These are phyloP conservation scores for Euphorbia pulcherrima DNA, from an alignment of 345 rosid species.

Conservation along the genomic window DNA sequence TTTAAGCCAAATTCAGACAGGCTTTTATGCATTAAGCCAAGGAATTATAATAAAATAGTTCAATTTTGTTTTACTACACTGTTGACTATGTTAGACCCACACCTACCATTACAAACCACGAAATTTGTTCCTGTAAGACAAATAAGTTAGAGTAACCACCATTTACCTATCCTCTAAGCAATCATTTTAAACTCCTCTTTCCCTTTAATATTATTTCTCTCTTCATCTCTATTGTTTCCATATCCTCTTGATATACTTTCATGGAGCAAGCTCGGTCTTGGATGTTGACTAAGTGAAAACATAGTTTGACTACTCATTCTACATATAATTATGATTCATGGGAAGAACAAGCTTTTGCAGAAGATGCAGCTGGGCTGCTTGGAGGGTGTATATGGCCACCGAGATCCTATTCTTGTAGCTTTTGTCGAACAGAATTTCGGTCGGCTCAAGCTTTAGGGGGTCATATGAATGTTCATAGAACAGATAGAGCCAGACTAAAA, in stretches of 20 bases:
- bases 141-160: slow-evolving; percentile 42
- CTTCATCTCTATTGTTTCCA: neutral
- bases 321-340: slow-evolving; percentile 45
- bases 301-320: slow-evolving; percentile 26
- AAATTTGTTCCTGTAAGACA: slow-evolving; percentile 26
- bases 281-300: slow-evolving; percentile 50
- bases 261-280: slow-evolving; percentile 46
- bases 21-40: too few relatives aligned
- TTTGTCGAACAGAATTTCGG: slow-evolving; percentile 30
- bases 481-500: slow-evolving; percentile 31
- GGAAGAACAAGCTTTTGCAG: slow-evolving; percentile 38
- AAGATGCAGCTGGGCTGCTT: slow-evolving; percentile 25
- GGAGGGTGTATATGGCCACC: slow-evolving; percentile 38
- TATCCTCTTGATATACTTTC: neutral
- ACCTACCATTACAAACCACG: slow-evolving; percentile 22
- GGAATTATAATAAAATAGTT: neutral
- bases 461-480: slow-evolving; percentile 36
- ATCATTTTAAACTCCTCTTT: slow-evolving; percentile 10
- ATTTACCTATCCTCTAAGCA: slow-evolving; percentile 34
- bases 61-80: slow-evolving; percentile 7
- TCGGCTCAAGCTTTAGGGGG: slow-evolving; percentile 37
- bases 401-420: slow-evolving; percentile 32
- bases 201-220: neutral
- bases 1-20: too few relatives aligned
- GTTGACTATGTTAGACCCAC: slow-evolving; percentile 17